Conservation (phyloP, 1,284 basidiomycete species). For the Phellopilus nigrolimitatus region DNA sequence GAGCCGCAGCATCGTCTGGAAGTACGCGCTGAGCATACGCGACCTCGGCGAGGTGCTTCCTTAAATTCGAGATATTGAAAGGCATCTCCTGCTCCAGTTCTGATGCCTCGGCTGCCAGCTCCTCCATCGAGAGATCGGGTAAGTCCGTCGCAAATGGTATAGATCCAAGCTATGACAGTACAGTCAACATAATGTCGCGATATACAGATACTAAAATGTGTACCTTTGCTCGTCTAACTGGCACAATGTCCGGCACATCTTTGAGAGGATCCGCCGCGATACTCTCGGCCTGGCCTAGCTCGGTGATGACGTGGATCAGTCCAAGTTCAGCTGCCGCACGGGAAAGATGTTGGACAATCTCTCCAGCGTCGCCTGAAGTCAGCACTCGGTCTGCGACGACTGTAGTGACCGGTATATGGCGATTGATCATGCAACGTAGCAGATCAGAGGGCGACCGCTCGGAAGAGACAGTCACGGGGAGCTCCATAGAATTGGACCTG, state of each 20-base stretch:
- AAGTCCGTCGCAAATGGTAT: conserved; percentile 3
- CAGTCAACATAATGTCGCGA: not conserved
- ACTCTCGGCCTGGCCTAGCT: conserved; percentile 51
- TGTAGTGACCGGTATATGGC: conserved; percentile 45
- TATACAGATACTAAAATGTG: not conserved
- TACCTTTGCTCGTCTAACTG: conserved; percentile 16
- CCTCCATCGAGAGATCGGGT: conserved; percentile 21
- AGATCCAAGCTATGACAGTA: not conserved
- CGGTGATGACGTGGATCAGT: conserved; percentile 44
- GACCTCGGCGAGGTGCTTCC: conserved; percentile 61
- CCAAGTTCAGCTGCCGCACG: conserved; percentile 55
- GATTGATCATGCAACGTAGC: conserved; percentile 44
- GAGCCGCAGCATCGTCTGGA: conserved; percentile 60
- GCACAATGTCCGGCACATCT: conserved; percentile 31
- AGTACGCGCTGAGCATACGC: conserved; percentile 58
- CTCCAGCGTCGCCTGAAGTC: conserved; percentile 44
- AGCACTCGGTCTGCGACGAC: conserved; percentile 58
- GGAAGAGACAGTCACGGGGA: not conserved
- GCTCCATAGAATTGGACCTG: not conserved
- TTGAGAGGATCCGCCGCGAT: conserved; percentile 44
- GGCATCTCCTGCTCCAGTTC: conserved; percentile 44
- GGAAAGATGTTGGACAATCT: conserved; percentile 53
- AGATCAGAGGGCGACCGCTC: conserved; percentile 32
- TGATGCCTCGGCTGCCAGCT: conserved; percentile 22
- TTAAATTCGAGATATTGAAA: conserved; percentile 68